Percentiles rank a stretch among this genome's conserved stretches.
These are phyloP conservation scores for Lentinula detonsa DNA, from an alignment of 768 basidiomycete species.

Conservation along the genomic window DNA sequence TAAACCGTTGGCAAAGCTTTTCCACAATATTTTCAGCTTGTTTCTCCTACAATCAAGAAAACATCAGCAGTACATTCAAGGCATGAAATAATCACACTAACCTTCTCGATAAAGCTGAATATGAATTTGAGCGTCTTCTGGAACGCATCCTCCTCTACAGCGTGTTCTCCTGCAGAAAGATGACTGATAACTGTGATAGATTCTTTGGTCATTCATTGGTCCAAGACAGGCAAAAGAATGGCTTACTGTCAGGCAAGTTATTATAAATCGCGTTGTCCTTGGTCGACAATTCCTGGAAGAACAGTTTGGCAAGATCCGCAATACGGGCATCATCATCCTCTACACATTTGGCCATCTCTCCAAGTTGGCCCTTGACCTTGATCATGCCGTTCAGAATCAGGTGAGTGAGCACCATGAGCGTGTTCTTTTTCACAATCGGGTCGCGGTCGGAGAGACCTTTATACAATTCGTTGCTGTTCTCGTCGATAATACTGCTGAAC, in stretches of 20 bases:
- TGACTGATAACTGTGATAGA: constrained; percentile 78
- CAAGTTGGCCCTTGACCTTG: constrained; percentile 98
- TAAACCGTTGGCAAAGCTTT: constrained; percentile 95
- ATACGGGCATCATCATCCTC: constrained; percentile 87
- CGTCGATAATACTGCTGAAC: constrained; percentile 96
- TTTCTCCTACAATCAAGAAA: constrained; percentile 66
- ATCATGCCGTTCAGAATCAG: constrained; percentile 98
- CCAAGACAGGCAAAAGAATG: not conserved
- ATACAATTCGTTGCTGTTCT: constrained; percentile 94
- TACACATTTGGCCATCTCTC: constrained; percentile 99
- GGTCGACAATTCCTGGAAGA: constrained; percentile 93
- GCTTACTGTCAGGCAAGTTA: constrained; percentile 89
- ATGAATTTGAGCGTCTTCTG: constrained; percentile 92
- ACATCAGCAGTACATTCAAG: not conserved
- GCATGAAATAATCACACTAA: constrained; percentile 18
- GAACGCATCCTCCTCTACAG: constrained; percentile 90
- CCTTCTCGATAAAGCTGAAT: constrained; percentile 97
- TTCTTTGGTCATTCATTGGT: constrained; percentile 4
- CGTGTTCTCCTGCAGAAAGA: constrained; percentile 82
- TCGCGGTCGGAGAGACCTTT: constrained; percentile 86
- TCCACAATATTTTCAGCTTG: constrained; percentile 97
- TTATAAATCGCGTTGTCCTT: constrained; percentile 99
- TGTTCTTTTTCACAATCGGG: constrained; percentile 96
- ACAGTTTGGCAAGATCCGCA: constrained; percentile 92
- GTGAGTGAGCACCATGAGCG: constrained; percentile 96